phyloP scores from a whole-genome alignment of 2,329 filamentous ascomycete genomes.

The Penicillium griseofulvum region DNA sequence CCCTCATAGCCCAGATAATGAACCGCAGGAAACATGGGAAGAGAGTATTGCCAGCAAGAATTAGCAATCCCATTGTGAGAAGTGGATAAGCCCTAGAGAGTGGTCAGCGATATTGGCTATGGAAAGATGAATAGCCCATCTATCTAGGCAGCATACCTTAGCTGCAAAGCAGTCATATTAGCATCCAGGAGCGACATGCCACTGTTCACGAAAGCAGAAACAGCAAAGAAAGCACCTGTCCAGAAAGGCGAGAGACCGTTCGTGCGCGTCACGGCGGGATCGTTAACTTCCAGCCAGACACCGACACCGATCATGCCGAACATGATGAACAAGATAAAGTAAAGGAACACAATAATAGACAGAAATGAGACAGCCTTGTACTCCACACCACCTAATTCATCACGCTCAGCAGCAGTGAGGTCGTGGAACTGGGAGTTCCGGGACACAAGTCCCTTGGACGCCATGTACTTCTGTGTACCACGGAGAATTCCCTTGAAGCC shows the following conservation, averaged over 20 bases:
- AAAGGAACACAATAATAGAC: constrained; percentile 42
- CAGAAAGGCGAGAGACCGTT: constrained; percentile 53
- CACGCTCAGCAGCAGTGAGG: constrained; percentile 43
- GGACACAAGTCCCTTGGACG: constrained; percentile 35
- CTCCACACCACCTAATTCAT: constrained; percentile 44
- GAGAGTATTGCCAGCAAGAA: constrained; percentile 65
- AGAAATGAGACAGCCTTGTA: constrained; percentile 42
- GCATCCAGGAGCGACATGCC: constrained; percentile 55
- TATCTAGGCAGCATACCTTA: constrained; percentile 19
- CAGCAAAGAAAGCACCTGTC: constrained; percentile 51
- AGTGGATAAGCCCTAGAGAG: constrained; percentile 39
- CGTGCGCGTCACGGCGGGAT: constrained; percentile 36
- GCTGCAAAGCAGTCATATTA: constrained; percentile 51
- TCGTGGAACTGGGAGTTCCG: constrained; percentile 53
- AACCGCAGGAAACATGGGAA: constrained; percentile 64
- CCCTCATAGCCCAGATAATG: constrained; percentile 53
- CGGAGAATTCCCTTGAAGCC: constrained; percentile 25
- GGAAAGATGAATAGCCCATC: not conserved
- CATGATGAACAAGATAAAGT: constrained; percentile 48
- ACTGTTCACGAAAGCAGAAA: constrained; percentile 56
- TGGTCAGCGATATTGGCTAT: constrained; percentile 4
- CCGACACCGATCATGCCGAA: constrained; percentile 49
- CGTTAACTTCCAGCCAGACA: constrained; percentile 46
- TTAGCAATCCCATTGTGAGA: constrained; percentile 54
- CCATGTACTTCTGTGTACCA: constrained; percentile 32